Evolutionary conservation across 768 basidiomycete genomes (phyloP).

Genomic region (Melanogaster broomeanus): DNA sequence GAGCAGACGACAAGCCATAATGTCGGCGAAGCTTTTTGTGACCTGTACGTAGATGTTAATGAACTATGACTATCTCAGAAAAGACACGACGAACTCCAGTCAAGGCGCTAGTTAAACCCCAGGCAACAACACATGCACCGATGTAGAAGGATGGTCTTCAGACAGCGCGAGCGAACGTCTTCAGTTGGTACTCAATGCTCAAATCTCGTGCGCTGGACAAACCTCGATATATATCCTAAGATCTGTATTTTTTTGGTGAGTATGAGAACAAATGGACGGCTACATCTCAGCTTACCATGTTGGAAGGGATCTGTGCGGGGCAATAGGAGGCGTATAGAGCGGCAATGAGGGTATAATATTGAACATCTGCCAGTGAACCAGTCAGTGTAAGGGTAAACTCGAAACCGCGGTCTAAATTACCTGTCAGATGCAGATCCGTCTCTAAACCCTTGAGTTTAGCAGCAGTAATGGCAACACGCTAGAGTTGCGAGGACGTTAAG

Average conservation of each 20-base stretch:
- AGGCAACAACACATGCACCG: slow-evolving; percentile 55
- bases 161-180: too few relatives aligned
- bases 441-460: slow-evolving; percentile 43
- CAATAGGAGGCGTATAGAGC: slow-evolving; percentile 60
- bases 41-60: slow-evolving; percentile 35
- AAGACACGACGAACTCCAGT: slow-evolving; percentile 49
- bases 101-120: slow-evolving; percentile 63
- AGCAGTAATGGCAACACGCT: slow-evolving; percentile 42
- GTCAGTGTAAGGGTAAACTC: neutral
- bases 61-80: neutral
- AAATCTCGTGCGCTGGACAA: slow-evolving; percentile 2
- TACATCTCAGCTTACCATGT: slow-evolving; percentile 47
- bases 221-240: slow-evolving; percentile 56
- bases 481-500: neutral
- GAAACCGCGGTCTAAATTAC: slow-evolving; percentile 11
- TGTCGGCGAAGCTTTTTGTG: slow-evolving; percentile 54
- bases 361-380: slow-evolving; percentile 46
- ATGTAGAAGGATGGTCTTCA: slow-evolving; percentile 70
- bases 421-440: slow-evolving; percentile 36
- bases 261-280: too few relatives aligned
- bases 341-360: slow-evolving; percentile 54
- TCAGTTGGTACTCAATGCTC: neutral
- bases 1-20: slow-evolving; percentile 58
- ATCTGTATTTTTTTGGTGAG: slow-evolving; percentile 36
- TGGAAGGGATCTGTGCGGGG: slow-evolving; percentile 66